Evolutionary conservation across 148 eudicot genomes (phyloP), one percentile per base, ranked within the genome.

Genomic region (Rheum nobile): DNA sequence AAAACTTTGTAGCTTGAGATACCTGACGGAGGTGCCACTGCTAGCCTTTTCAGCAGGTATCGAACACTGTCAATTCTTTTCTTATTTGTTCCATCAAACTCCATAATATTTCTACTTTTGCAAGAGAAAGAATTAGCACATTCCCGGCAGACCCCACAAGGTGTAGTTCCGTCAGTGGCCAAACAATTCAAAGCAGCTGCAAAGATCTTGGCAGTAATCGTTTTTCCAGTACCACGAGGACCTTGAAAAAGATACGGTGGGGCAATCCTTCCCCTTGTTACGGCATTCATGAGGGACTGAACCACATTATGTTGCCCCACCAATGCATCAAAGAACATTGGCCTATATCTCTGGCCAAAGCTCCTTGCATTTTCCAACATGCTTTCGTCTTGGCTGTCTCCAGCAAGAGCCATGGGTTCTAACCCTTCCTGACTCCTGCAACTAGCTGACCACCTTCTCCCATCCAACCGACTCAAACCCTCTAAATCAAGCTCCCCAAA

Each of bases 161-260:
- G 99, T 76, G 86, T 95, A 80, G 76, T 78, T 55, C 89, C 97
- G 31, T 90, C 88, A n/a, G 85, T 75, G 37, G 97, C 97, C 75
- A 95, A 90, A 82, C 99, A 95, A 83, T 89, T 95, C 81, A 95
- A 82, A 72, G 97, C 93, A 78, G 96, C 85, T 37, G 94, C 85
- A 80, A 95, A 91, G 67, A 95, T 87, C 75, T 85, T 86, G 16
- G 99, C 96, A 12, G 94, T 78, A 21, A 96, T 90, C 41, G 97
- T 90, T 80, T 95, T 95, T 38, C 99, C 99, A 38, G 97, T 91
- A 21, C 99, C 99, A 79, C 99, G 99, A 31, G 97, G 97, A 80
- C 99, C 99, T 82, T 95, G 97, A 77, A 95, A 91, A 38, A 95
- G 88, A 88, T 91, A 95, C 69, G 88, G 80, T 24, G 96, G 91